Evolutionary conservation across 2,329 filamentous ascomycete species (phyloP), one percentile per base, ranked within the genome.

Genomic region (Penicillium griseofulvum): DNA sequence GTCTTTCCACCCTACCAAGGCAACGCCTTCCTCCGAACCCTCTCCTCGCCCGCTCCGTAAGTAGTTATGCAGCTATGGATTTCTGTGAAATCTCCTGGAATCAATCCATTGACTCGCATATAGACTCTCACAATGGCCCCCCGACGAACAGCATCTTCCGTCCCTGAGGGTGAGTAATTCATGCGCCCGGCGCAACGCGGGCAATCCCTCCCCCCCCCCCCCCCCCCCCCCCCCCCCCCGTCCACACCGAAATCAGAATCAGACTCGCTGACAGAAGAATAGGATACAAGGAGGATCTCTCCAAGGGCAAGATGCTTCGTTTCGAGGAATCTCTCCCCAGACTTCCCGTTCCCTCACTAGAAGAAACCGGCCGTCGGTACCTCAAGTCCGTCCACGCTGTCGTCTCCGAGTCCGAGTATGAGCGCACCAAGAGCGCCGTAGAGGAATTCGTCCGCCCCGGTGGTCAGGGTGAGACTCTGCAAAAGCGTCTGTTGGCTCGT

Each of bases 401-500:
- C 29, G 79, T 87, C 52, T 83, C 78, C 63, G 73, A 81, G 62
- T 69, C 76, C 60, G 85, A 87, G 69, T 87, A 78, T 69, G 77
- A 83, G 62, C 74, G 76, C 58, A 87, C 84, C 52, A 88, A 89
- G 72, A 88, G 89, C 70, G 92, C 90, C 31, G 91, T 99, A 34
- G 82, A 90, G 58, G 90, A 92, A 7, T 97, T 99, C 75, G 79
- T 96, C 64, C 87, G 87, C 64, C 90, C 93, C n/a, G 91, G 90
- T 54, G 90, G 91, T 37, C 81, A 87, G 49, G 94, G 93, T 58
- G 83, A 87, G 72, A 85, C 85, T 68, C 86, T 99, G 41, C 94
- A 99, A 79, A 88, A 96, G 71, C 89, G 93, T 74, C 81, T 99
- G 62, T 68, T 93, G 49, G 90, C 89, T 55, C 85, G 86, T 60